Evolutionary conservation across 768 basidiomycete species (phyloP).

Genomic region (Chiua virens): DNA sequence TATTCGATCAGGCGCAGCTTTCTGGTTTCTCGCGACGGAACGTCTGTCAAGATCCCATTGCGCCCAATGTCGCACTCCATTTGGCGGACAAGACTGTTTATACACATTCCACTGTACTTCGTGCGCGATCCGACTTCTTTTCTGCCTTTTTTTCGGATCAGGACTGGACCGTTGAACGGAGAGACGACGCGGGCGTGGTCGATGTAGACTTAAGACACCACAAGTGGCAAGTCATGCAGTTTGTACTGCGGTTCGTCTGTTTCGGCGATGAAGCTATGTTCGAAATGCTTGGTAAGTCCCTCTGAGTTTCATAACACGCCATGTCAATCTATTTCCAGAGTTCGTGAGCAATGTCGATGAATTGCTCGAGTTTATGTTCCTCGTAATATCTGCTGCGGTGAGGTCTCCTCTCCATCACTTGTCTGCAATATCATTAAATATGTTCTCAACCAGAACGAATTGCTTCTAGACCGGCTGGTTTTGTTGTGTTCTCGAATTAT

Average conservation of each 20-base stretch:
- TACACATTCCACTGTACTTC: conserved; percentile 72
- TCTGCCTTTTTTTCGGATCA: conserved; percentile 71
- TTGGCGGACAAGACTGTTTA: conserved; percentile 65
- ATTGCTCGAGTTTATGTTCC: too few relatives aligned
- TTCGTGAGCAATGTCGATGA: conserved; percentile 67
- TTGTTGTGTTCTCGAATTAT: conserved; percentile 80
- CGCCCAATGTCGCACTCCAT: conserved; percentile 70
- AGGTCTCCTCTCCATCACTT: conserved; percentile 18
- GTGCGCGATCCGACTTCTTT: conserved; percentile 84
- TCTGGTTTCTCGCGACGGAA: conserved; percentile 1
- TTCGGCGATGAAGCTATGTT: conserved; percentile 76
- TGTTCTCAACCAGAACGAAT: too few relatives aligned
- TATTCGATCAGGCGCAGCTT: too few relatives aligned
- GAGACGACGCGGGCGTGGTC: conserved; percentile 54
- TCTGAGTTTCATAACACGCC: neutral
- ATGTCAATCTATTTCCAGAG: conserved; percentile 39
- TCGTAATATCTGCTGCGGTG: conserved; percentile 83
- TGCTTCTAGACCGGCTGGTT: too few relatives aligned
- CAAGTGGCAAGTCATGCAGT: conserved; percentile 69
- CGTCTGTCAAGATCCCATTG: conserved; percentile 29
- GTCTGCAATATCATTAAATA: neutral
- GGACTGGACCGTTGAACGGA: too few relatives aligned
- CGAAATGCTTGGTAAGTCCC: conserved; percentile 58
- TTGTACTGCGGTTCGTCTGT: conserved; percentile 76
- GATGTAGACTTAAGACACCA: conserved; percentile 72